phyloP scores from a whole-genome alignment of 1,284 basidiomycete genomes.

The Agroathelia rolfsii region DNA sequence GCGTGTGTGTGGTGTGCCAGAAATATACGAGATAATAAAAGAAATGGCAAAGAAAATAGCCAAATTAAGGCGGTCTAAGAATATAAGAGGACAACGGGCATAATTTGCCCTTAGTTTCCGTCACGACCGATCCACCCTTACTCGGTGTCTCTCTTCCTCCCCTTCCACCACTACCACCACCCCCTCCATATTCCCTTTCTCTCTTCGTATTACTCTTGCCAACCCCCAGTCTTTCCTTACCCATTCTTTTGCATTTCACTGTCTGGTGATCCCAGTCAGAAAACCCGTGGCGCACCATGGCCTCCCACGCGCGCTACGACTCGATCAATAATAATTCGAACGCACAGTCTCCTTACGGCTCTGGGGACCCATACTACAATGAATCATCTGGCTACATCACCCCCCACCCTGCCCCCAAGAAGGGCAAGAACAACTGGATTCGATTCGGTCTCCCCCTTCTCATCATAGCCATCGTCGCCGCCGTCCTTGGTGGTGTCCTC shows the following conservation, averaged over 20 bases:
- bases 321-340: slow-evolving; percentile 25
- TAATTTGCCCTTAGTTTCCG: too few species aligned
- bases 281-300: too few species aligned
- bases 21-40: too few species aligned
- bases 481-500: slow-evolving; percentile 60
- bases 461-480: slow-evolving; percentile 48
- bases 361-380: slow-evolving; percentile 55
- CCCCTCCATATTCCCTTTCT: slow-evolving; percentile 7
- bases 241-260: too few species aligned
- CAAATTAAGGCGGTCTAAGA: too few species aligned
- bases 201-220: neutral
- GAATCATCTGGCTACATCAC: slow-evolving; percentile 59
- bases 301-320: slow-evolving; percentile 39
- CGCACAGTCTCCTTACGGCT: slow-evolving; percentile 34
- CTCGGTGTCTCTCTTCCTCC: neutral
- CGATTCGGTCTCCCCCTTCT: slow-evolving; percentile 46
- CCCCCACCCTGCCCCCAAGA: slow-evolving; percentile 28
- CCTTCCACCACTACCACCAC: slow-evolving; percentile 8
- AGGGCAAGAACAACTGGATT: slow-evolving; percentile 37
- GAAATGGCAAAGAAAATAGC: too few species aligned
- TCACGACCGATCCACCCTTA: too few species aligned
- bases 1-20: too few species aligned
- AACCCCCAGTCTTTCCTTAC: slow-evolving; percentile 4
- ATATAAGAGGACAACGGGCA: too few species aligned
- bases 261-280: too few species aligned